Evolutionary conservation across 345 rosid species (phyloP), one percentile per base, ranked within the genome.

Genomic region (Excoecaria agallocha): DNA sequence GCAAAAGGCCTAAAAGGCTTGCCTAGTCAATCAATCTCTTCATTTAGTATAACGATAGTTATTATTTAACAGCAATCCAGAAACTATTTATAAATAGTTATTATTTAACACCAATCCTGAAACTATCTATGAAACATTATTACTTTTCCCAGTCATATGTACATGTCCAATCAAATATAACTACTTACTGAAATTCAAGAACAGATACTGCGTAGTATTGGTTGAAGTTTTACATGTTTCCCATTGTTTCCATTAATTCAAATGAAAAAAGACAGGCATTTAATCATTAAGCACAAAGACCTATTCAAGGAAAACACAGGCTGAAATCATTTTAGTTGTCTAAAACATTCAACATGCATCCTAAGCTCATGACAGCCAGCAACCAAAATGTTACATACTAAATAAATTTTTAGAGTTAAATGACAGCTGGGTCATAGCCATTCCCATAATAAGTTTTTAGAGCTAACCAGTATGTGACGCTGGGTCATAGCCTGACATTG

Each of bases 381-480:
- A 54, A 58, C 39, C 12, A 62, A 55, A 49, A 39, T 48, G n/a
- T 41, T 35, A 74, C 72, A 76, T 30, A 41, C 68, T 54, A 3
- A 2, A 12, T 59, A 41, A 78, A n/a, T n/a, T n/a, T n/a, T n/a
- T n/a, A n/a, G n/a, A n/a, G n/a, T n/a, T n/a, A n/a, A n/a, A n/a
- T n/a, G n/a, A n/a, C n/a, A n/a, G n/a, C n/a, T n/a, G n/a, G n/a
- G n/a, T n/a, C n/a, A n/a, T n/a, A 25, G 51, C 43, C 68, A 17
- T 58, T 76, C 20, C 55, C 17, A 69, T 6, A 48, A 49, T 61
- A 49, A 63, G 39, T 66, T 12, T 55, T 12, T 55, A 52, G 72
- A 74, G 57, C 89, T 86, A 71, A 91, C 98, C 93, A 0, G 89
- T 76, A 15, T 87, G 87, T 64, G 96, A 82, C 15, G 86, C 89